phyloP scores from a whole-genome alignment of 495 filamentous ascomycete genomes.

The Aspergillus carlsbadensis region DNA sequence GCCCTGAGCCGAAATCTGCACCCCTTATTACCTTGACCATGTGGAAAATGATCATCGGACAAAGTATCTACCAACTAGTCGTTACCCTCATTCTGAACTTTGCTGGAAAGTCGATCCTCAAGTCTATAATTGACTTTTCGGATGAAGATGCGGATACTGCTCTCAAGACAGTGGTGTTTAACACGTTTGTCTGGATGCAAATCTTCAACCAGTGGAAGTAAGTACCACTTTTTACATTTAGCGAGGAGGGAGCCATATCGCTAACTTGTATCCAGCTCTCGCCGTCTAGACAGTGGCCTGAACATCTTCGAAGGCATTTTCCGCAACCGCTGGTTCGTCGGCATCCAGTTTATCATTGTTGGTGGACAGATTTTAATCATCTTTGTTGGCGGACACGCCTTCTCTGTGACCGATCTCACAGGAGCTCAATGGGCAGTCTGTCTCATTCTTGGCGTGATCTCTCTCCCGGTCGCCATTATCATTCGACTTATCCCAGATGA shows the following conservation, averaged over 20 bases:
- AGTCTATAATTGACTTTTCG: constrained; percentile 58
- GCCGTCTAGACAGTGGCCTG: constrained; percentile 83
- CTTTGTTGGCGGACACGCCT: constrained; percentile 72
- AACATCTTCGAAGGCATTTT: constrained; percentile 86
- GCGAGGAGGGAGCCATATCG: neutral
- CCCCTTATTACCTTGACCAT: constrained; percentile 76
- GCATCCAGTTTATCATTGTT: constrained; percentile 79
- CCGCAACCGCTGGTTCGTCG: constrained; percentile 78
- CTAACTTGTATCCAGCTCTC: constrained; percentile 45
- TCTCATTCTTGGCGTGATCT: constrained; percentile 67
- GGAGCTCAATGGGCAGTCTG: constrained; percentile 74
- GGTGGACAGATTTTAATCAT: constrained; percentile 79
- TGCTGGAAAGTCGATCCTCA: constrained; percentile 61
- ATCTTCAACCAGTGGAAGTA: constrained; percentile 84
- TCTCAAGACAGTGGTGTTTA: constrained; percentile 76
- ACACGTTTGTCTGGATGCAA: constrained; percentile 94
- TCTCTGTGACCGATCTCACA: constrained; percentile 60
- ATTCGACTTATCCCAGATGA: constrained; percentile 76
- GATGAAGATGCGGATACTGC: constrained; percentile 12
- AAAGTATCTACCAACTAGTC: constrained; percentile 78
- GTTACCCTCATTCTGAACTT: constrained; percentile 79
- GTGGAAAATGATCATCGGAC: constrained; percentile 95
- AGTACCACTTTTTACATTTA: neutral
- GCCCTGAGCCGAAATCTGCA: constrained; percentile 73
- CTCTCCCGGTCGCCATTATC: constrained; percentile 68